Percentiles rank a stretch among this genome's conserved stretches.
These are phyloP conservation scores for Saccharomyces hybrid DNA, from an alignment of 1,139 yeast species.

Conservation along the genomic window DNA sequence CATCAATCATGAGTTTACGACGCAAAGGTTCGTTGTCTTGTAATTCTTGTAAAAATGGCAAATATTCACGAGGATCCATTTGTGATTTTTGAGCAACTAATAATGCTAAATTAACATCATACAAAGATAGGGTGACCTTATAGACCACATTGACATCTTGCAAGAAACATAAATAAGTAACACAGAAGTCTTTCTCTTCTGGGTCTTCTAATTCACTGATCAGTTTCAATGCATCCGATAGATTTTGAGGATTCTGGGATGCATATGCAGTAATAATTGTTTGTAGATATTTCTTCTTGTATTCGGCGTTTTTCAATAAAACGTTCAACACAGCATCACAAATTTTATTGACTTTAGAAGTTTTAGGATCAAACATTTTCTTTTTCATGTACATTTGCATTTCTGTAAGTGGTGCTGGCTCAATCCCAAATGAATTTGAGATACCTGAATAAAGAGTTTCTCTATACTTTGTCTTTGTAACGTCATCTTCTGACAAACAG, in stretches of 20 bases:
- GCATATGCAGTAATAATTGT: slow-evolving; percentile 87
- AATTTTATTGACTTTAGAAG: slow-evolving; percentile 65
- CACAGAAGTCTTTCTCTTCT: slow-evolving; percentile 50
- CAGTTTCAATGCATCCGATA: slow-evolving; percentile 61
- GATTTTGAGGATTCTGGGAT: slow-evolving; percentile 81
- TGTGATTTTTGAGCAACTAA: slow-evolving; percentile 92
- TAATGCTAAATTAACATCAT: slow-evolving; percentile 73
- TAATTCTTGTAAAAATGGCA: slow-evolving; percentile 80
- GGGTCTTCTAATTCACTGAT: slow-evolving; percentile 44
- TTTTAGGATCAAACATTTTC: slow-evolving; percentile 34
- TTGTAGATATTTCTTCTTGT: slow-evolving; percentile 56
- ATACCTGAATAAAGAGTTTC: slow-evolving; percentile 46
- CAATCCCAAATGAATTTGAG: slow-evolving; percentile 27
- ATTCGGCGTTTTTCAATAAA: slow-evolving; percentile 42
- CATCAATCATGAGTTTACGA: slow-evolving; percentile 71
- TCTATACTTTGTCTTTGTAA: slow-evolving; percentile 68
- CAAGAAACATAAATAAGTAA: slow-evolving; percentile 80
- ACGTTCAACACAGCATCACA: slow-evolving; percentile 64
- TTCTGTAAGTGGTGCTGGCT: slow-evolving; percentile 32
- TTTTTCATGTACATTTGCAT: slow-evolving; percentile 33
- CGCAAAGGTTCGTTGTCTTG: slow-evolving; percentile 61
- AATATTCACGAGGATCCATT: slow-evolving; percentile 93
- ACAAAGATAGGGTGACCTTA: slow-evolving; percentile 70
- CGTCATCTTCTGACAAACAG: slow-evolving; percentile 81
- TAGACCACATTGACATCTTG: slow-evolving; percentile 83